phyloP scores from a whole-genome alignment of 2,329 filamentous ascomycete genomes.

The Niveomyces coronatus region DNA sequence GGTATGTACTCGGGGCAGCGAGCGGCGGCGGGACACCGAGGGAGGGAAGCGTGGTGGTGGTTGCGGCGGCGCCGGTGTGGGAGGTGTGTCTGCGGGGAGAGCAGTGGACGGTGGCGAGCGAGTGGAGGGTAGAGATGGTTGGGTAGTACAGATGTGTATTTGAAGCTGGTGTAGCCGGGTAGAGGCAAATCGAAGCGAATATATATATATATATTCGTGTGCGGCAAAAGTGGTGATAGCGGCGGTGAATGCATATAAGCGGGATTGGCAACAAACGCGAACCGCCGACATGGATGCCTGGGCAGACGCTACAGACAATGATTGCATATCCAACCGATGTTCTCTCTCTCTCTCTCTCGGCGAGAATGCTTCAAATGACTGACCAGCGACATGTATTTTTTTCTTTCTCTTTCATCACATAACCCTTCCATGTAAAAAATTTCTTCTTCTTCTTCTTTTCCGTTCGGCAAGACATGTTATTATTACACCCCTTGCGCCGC shows the following conservation, averaged over 20 bases:
- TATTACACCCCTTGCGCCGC: slow-evolving; percentile 1
- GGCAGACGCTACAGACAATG: not conserved
- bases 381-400: too few relatives aligned
- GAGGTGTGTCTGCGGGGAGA: slow-evolving; percentile 26
- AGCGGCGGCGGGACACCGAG: slow-evolving; percentile 17
- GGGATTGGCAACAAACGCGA: slow-evolving; percentile 26
- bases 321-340: not conserved
- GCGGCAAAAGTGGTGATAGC: too few relatives aligned
- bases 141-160: not conserved
- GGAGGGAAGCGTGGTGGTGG: slow-evolving; percentile 21
- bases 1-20: slow-evolving; percentile 27
- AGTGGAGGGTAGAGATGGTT: slow-evolving; percentile 20
- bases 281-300: not conserved
- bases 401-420: not conserved
- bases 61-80: slow-evolving; percentile 27
- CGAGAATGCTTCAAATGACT: too few relatives aligned
- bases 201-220: too few relatives aligned
- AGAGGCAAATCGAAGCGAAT: too few relatives aligned
- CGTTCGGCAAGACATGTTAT: not conserved
- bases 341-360: too few relatives aligned
- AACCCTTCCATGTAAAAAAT: too few relatives aligned
- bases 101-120: slow-evolving; percentile 29
- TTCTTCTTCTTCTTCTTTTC: not conserved
- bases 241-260: slow-evolving; percentile 22
- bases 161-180: too few relatives aligned